Base-by-base conservation (phyloP, 208 protist genomes). In the Giardia muris region DNA sequence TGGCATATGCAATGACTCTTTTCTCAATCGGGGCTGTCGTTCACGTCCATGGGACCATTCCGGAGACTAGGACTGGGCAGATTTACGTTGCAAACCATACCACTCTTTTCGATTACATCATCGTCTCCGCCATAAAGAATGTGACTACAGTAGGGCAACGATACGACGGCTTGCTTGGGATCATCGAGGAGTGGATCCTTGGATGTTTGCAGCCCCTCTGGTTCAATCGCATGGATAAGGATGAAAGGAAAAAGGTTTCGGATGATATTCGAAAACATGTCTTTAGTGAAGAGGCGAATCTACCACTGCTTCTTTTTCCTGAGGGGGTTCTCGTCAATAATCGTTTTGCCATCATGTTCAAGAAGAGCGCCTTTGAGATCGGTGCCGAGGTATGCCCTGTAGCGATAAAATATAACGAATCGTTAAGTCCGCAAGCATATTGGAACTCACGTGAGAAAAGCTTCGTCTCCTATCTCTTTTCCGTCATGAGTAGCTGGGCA, bases 281-380 rank as follows among this genome's bases (percentile, higher is more conserved):
- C 42, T 57, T 86, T 30, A 45, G 92, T 67, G 0, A 67, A 43
- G 44, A 43, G 44, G 45, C 42, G 30, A 91, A 93, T 30, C 4
- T 4, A n/a, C 93, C 93, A 19, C 43, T 94, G 0, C 67, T 94
- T 39, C 43, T 94, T 44, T 94, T 94, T 48, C 93, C 94, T 45
- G 94, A 94, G 67, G 94, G 94, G 44, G 89, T 93, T 57, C 95
- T 94, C 46, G 93, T 95, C 0, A 95, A 94, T 43, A 95, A 95
- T 88, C 48, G 93, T 46, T 95, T 93, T 67, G 19, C 0, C 19
- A 46, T 95, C 0, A 93, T 94, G 92, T 95, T 95, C 48, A 95
- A 95, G 46, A 86, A 93, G 46, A 93, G 94, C 46, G 93, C 87
- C 0, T 95, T 95, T 87, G 93, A 95, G 47, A 86, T 95, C 44